Conservation (phyloP, 768 basidiomycete genomes). For the Trametes elegans region DNA sequence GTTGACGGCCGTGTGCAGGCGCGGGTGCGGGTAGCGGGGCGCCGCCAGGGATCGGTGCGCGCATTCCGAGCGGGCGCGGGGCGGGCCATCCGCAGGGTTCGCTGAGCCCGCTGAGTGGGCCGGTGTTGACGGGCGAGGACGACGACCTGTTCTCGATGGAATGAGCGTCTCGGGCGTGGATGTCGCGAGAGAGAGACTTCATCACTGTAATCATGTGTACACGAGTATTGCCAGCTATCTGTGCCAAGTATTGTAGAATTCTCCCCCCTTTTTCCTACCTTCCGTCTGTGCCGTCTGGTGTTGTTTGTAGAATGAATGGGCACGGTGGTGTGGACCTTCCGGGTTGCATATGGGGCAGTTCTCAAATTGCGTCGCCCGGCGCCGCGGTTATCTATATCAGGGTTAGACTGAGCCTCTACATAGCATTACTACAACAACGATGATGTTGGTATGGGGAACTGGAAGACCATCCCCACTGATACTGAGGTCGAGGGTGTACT, state of each 20-base stretch:
- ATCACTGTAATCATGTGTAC: neutral
- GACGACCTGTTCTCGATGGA: slow-evolving; percentile 75
- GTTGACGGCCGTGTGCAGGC: neutral
- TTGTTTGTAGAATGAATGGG: slow-evolving; percentile 3
- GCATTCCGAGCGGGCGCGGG: slow-evolving; percentile 33
- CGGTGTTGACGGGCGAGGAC: slow-evolving; percentile 59
- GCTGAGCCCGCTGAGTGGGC: slow-evolving; percentile 61
- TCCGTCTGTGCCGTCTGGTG: too few species aligned
- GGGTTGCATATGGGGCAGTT: too few species aligned
- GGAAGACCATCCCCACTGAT: too few species aligned
- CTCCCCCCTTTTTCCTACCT: neutral
- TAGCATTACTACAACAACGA: too few species aligned
- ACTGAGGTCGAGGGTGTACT: too few species aligned
- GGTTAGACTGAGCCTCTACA: too few species aligned
- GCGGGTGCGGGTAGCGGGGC: slow-evolving; percentile 11
- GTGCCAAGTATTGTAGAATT: slow-evolving; percentile 13
- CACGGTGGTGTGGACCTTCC: too few species aligned
- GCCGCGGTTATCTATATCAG: too few species aligned
- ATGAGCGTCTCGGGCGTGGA: neutral
- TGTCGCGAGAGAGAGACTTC: neutral
- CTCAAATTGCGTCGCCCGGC: too few species aligned
- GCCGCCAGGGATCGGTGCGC: slow-evolving; percentile 22
- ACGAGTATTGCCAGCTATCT: neutral
- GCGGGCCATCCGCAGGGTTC: slow-evolving; percentile 40
- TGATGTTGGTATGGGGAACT: too few species aligned